Percentiles rank a stretch among this genome's conserved stretches.
Evolutionary conservation across 805 yeast species (phyloP).

Genomic region (Maudiozyma barnettii): DNA sequence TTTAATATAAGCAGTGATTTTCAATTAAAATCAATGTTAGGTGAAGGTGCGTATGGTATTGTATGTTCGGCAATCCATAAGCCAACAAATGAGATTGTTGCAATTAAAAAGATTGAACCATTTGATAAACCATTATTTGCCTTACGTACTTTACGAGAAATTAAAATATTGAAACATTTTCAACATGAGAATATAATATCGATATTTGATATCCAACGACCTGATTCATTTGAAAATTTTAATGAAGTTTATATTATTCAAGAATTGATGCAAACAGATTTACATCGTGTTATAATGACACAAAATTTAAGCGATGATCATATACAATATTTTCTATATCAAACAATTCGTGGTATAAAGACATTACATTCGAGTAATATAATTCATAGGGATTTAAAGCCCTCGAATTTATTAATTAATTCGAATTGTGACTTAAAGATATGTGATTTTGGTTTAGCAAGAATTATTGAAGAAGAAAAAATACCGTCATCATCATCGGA

Average conservation of each 20-base stretch:
- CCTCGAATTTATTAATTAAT: conserved; percentile 75
- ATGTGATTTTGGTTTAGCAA: conserved; percentile 90
- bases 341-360: conserved; percentile 80
- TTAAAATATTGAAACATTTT: conserved; percentile 80
- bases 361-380: conserved; percentile 92
- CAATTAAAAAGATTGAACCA: conserved; percentile 89
- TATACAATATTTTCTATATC: conserved; percentile 87
- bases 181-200: conserved; percentile 90
- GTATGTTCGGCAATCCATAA: conserved; percentile 84
- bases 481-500: conserved; percentile 4
- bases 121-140: conserved; percentile 85
- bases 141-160: conserved; percentile 78
- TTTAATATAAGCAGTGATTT: conserved; percentile 86
- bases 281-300: conserved; percentile 70
- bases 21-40: conserved; percentile 74
- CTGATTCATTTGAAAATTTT: conserved; percentile 63
- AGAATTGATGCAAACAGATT: conserved; percentile 81
- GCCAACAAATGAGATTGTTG: conserved; percentile 83
- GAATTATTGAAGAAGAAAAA: conserved; percentile 26
- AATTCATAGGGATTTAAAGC: conserved; percentile 86
- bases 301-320: conserved; percentile 86
- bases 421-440: conserved; percentile 90
- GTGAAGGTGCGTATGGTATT: conserved; percentile 95
- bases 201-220: conserved; percentile 81
- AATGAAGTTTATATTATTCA: conserved; percentile 83